Base-by-base conservation (phyloP, 2,329 filamentous ascomycete genomes). In the Nothopassalora personata region DNA sequence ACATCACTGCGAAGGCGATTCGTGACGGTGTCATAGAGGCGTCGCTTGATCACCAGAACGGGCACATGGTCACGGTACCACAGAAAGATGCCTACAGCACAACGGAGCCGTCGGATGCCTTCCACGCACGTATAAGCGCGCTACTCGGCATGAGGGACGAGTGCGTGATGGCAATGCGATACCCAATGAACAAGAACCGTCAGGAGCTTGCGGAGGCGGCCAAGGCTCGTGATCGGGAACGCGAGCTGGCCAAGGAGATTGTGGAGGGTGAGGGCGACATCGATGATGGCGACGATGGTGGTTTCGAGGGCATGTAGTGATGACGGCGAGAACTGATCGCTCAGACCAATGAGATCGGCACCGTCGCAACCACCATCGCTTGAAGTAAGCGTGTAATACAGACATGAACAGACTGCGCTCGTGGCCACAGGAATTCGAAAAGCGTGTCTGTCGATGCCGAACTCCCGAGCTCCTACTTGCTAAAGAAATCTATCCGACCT, bases 91-190 rank as follows among this genome's bases (percentile, higher is more conserved):
- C 97, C 43, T 99, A 99, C 74, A 91, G 92, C 56, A 99, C 94
- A 47, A 85, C 91, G 63, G 94, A 99, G 76, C 94, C 94, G 0
- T 92, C 91, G 54, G 93, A 99, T 80, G 92, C 91, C 1, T 99
- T 99, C 83, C 93, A 99, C 75, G 93, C 96, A 72, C 90, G 94
- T 71, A 97, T 99, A 68, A 84, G 86, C 66, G 94, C 94, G 47
- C 96, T 94, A 75, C 81, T 99, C 68, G 85, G 87, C 58, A 83
- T 99, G 64, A 92, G 97, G 72, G 94, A 99, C 70, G 94, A 99
- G 80, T 97, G 93, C 72, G 92, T 99, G 71, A 97, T 96, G 89
- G 93, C 94, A 28, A 99, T 99, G 94, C 86, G 94, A 57, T 99
- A 97, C 78, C 94, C 94, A 2, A 97, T 97, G 93, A 97, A 99